Evolutionary conservation across 495 filamentous ascomycete species (phyloP), one percentile per base, ranked within the genome.

Genomic region (Podospora conica): DNA sequence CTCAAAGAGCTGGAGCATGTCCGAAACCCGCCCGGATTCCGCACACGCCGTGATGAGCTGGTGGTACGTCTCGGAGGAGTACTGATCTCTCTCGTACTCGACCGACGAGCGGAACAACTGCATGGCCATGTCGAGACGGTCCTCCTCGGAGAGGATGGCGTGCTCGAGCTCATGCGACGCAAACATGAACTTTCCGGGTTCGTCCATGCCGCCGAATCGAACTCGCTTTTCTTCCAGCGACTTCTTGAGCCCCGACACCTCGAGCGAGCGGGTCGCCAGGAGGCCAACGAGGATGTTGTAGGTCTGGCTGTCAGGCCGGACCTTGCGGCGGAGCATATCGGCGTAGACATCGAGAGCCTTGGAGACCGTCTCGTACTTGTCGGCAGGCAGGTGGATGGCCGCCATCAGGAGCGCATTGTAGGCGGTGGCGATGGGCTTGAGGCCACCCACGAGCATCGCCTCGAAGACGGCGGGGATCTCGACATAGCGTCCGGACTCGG

Each of bases 311-410:
- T 96, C 88, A 18, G 94, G 94, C 25, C 83, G 77, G 54, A 97
- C 88, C 70, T 88, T 89, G 58, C 93, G 90, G 66, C 90, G 85
- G 69, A 96, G 88, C 94, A 98, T 96, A 75, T 97, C 92, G 54
- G 92, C 89, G 79, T 98, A 98, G 65, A 98, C 89, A 82, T 93
- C 92, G 58, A 98, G 85, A 7, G 91, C 93, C 78, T 96, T 96
- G 57, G 91, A 86, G 24, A 96, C 88, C 10, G 92, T 84, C 77
- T 92, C 90, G 59, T 88, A 86, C 73, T 87, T 87, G 71, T 91
- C 86, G 7, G 80, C 80, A 1, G 89, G 85, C 22, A 96, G 82
- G 66, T 90, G 80, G 65, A 96, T 87, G 23, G 91, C 93, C 27
- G 96, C 91, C 69, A 87, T 82, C 53, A 98, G 81, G 54, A 98